Percentiles rank a stretch among this genome's conserved stretches.
These are phyloP conservation scores for Uronychia binucleata DNA, from an alignment of 73 alveolate genomes.

Conservation along the genomic window DNA sequence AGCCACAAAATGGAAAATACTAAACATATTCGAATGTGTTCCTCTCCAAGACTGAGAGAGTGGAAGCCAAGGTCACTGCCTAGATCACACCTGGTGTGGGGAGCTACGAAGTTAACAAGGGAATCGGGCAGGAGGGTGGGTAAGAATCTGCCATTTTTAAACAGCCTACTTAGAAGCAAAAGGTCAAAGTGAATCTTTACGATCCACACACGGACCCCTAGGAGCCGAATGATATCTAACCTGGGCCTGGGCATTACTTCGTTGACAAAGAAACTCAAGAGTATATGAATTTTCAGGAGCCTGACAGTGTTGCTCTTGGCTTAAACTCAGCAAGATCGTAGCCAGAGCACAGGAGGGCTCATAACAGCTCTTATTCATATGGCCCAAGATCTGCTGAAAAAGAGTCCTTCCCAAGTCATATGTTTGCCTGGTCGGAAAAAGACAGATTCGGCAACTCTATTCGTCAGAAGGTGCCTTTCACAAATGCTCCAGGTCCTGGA, in stretches of 20 bases:
- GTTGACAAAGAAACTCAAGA: constrained; percentile 2
- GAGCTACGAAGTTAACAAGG: constrained; percentile 33
- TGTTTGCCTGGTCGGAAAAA: constrained; percentile 8
- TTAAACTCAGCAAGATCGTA: neutral
- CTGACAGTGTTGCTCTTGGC: neutral
- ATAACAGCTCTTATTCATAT: neutral
- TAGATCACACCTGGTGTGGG: constrained; percentile 21
- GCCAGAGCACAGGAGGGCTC: neutral
- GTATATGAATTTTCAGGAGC: neutral
- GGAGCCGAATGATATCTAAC: constrained; percentile 12
- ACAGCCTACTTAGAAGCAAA: constrained; percentile 44
- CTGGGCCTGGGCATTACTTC: constrained; percentile 76
- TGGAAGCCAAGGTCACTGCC: neutral
- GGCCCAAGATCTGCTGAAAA: neutral
- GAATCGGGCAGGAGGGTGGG: constrained; percentile 34
- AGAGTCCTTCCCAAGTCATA: neutral
- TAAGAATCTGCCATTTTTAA: constrained; percentile 44
- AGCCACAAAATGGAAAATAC: neutral
- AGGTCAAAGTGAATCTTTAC: constrained; percentile 59
- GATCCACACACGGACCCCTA: constrained; percentile 64
- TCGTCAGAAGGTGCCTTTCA: constrained; percentile 28
- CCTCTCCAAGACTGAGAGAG: constrained; percentile 44
- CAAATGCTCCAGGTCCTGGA: constrained; percentile 62
- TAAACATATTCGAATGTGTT: constrained; percentile 22
- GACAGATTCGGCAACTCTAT: constrained; percentile 62